These are phyloP conservation scores for Turritis glabra DNA, from an alignment of 345 rosid genomes.

Conservation along the genomic window DNA sequence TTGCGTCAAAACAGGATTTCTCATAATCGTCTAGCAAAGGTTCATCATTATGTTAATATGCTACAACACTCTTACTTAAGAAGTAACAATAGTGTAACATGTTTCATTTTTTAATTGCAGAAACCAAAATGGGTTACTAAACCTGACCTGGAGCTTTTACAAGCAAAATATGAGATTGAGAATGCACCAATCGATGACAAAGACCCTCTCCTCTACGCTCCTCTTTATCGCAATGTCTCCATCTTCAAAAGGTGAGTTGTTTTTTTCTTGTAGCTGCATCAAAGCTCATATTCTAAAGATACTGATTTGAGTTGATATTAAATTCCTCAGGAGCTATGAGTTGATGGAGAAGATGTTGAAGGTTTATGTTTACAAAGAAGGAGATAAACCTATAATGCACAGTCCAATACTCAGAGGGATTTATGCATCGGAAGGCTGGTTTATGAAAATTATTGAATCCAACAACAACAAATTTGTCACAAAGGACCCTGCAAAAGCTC, in stretches of 20 bases:
- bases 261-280: not conserved
- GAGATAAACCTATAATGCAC: slow-evolving; percentile 72
- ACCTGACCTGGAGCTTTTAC: slow-evolving; percentile 60
- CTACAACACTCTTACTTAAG: not conserved
- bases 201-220: slow-evolving; percentile 63
- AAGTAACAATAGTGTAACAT: not conserved
- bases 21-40: slow-evolving; percentile 52
- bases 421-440: slow-evolving; percentile 99
- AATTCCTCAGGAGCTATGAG: slow-evolving; percentile 76
- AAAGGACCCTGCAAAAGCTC: slow-evolving; percentile 64
- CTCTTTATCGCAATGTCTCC: slow-evolving; percentile 76
- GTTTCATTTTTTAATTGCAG: slow-evolving; percentile 45
- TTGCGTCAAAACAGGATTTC: slow-evolving; percentile 53
- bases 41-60: slow-evolving; percentile 13
- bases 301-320: not conserved
- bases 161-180: slow-evolving; percentile 64
- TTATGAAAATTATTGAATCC: slow-evolving; percentile 76
- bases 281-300: not conserved
- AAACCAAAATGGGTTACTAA: slow-evolving; percentile 70
- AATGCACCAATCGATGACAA: slow-evolving; percentile 61
- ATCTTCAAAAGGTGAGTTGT: slow-evolving; percentile 67
- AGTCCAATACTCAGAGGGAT: slow-evolving; percentile 70
- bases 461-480: slow-evolving; percentile 64
- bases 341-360: slow-evolving; percentile 83
- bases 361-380: slow-evolving; percentile 86